Conservation (phyloP, 2,329 filamentous ascomycete genomes). For the Fusarium sp. region DNA sequence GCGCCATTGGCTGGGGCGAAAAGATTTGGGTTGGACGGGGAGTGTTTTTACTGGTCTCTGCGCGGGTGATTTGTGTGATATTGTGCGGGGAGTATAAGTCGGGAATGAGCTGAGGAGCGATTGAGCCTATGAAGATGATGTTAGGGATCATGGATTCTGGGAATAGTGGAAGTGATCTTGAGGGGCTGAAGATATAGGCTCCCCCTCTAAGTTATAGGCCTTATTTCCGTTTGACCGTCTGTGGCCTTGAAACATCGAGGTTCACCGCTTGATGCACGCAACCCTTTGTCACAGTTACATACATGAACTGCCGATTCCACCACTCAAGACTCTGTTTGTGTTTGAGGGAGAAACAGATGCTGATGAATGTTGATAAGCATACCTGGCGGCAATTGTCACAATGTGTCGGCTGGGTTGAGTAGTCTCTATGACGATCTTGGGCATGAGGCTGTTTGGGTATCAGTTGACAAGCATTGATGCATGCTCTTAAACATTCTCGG, state of each 20-base stretch:
- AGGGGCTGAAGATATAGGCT: neutral
- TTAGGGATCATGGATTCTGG: neutral
- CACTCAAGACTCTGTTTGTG: neutral
- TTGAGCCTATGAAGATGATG: neutral
- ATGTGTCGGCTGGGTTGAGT: neutral
- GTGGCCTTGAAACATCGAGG: conserved; percentile 4
- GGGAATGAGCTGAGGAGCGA: conserved; percentile 3
- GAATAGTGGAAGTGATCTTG: neutral
- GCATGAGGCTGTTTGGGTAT: conserved; percentile 6
- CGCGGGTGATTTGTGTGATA: conserved; percentile 31
- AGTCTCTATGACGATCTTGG: conserved; percentile 1
- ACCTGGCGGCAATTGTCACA: conserved; percentile 18
- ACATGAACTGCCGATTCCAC: conserved; percentile 16
- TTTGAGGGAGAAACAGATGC: neutral
- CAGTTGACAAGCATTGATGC: neutral
- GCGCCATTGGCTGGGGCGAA: conserved; percentile 5
- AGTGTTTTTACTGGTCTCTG: conserved; percentile 14
- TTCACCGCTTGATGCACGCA: conserved; percentile 29
- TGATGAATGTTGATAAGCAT: conserved; percentile 5
- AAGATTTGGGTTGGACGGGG: conserved; percentile 18
- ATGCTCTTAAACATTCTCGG: conserved; percentile 11
- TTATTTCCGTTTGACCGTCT: conserved; percentile 3
- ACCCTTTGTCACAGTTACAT: conserved; percentile 16
- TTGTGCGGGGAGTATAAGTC: conserved; percentile 4
- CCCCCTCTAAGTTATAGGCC: neutral